Base-by-base conservation (phyloP, 2,329 filamentous ascomycete genomes). In the Cladosporium sp. region DNA sequence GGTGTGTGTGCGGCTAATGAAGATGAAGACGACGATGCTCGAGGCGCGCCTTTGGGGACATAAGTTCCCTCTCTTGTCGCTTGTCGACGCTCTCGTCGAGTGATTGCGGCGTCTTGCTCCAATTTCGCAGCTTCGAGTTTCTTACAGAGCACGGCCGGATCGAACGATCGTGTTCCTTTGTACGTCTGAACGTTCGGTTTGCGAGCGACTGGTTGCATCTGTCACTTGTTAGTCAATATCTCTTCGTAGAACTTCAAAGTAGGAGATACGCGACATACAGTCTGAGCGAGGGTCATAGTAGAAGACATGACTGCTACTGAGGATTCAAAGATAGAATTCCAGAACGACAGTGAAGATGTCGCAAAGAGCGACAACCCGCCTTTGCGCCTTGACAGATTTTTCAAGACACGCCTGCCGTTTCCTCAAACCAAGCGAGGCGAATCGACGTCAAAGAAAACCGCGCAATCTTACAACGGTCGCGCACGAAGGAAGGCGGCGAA, bases 101-200 rank as follows among this genome's bases (percentile, higher is more conserved):
- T 51, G 11, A 8, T 8, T 2, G 47, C 20, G 1, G 20, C 27
- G 3, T 52, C 50, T 11, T 36, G 50, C n/a, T 52, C 50, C 17
- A 29, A 24, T 17, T 38, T 45, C 8, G 43, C 50, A 29, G 27
- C 42, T 24, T 52, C 50, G n/a, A 52, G 43, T n/a, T 52, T 52
- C 27, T 17, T 19, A 12, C 15, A 32, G 4, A 52, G 50, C 3
- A 41, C 7, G 19, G 34, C 37, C 15, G 50, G 43, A 15, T 52
- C 50, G 29, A 52, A 11, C 13, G 45, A 41, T 32, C 37, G 27
- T 34, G 24, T 11, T 13, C 22, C n/a, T 27, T 22, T 40, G 4
- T 20, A 30, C 17, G 37, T 17, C 20, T 48, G 39, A 19, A 41
- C 41, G 24, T 41, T 41, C 7, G 32, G 15, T 36, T 37, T 48